phyloP scores from a whole-genome alignment of 2,329 filamentous ascomycete genomes.

The Fusarium guadeloupense region DNA sequence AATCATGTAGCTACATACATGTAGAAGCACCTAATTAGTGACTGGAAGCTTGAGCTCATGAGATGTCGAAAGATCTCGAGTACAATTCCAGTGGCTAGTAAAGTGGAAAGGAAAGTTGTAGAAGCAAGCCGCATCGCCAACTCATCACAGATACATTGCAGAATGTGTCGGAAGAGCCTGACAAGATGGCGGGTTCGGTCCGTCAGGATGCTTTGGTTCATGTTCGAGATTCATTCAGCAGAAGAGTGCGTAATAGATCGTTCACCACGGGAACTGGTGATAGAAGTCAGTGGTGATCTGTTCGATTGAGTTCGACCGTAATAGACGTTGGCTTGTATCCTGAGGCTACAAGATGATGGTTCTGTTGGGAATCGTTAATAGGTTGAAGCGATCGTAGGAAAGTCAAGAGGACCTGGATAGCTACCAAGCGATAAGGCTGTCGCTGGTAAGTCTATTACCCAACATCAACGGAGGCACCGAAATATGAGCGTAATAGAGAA shows the following conservation, averaged over 20 bases:
- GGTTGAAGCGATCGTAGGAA: not conserved
- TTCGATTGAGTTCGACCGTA: not conserved
- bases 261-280: not conserved
- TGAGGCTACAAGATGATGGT: not conserved
- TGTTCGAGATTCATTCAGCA: not conserved
- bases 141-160: not conserved
- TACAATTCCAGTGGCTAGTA: not conserved
- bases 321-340: not conserved
- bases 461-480: not conserved
- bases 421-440: not conserved
- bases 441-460: not conserved
- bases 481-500: not conserved
- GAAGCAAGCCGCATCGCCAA: not conserved
- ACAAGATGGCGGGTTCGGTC: conserved; percentile 10
- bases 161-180: not conserved
- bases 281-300: not conserved
- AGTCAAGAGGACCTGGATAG: too few species aligned
- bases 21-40: not conserved
- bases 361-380: conserved; percentile 4
- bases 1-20: not conserved
- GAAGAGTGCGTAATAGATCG: not conserved
- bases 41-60: not conserved
- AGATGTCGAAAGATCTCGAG: not conserved
- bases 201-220: not conserved
- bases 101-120: not conserved